A percentile compares a stretch with the other conserved stretches of the same genome.
Conservation (phyloP, 768 basidiomycete species). For the Termitomyces sp. region DNA sequence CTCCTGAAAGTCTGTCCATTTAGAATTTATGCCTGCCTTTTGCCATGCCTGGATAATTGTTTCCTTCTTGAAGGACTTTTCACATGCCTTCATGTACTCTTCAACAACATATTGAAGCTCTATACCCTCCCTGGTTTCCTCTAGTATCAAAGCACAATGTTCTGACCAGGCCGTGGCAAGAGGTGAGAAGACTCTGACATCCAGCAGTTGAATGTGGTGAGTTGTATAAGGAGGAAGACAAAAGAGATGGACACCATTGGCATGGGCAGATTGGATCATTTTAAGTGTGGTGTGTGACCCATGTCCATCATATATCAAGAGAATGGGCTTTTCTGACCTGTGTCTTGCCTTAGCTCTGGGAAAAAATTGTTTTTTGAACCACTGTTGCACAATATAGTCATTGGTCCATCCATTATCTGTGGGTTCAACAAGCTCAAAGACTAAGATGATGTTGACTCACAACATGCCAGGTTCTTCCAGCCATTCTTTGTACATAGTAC, state of each 20-base stretch:
- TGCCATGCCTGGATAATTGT: neutral
- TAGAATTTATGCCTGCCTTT: neutral
- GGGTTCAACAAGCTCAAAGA: too few relatives aligned
- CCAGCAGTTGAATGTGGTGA: neutral
- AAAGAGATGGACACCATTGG: too few relatives aligned
- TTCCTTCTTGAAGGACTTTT: neutral
- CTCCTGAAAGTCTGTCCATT: neutral
- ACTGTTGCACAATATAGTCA: slow-evolving; percentile 25
- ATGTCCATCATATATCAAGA: slow-evolving; percentile 40
- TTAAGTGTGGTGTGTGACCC: slow-evolving; percentile 27
- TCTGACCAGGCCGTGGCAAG: neutral
- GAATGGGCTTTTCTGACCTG: slow-evolving; percentile 18
- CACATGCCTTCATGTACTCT: neutral
- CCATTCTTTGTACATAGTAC: too few relatives aligned
- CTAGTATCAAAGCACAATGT: slow-evolving; percentile 11
- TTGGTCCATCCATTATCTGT: slow-evolving; percentile 44
- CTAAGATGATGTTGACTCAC: too few relatives aligned
- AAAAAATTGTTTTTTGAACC: slow-evolving; percentile 35
- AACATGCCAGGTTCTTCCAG: too few relatives aligned
- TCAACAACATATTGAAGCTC: neutral
- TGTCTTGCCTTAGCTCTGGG: slow-evolving; percentile 21
- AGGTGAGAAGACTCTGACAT: neutral
- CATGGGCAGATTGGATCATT: slow-evolving; percentile 8
- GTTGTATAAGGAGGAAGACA: neutral
- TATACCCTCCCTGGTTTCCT: slow-evolving; percentile 1